Evolutionary conservation across 352 stramenopile genomes (phyloP), one percentile per base, ranked within the genome.

Genomic region (Peronospora belbahrii): DNA sequence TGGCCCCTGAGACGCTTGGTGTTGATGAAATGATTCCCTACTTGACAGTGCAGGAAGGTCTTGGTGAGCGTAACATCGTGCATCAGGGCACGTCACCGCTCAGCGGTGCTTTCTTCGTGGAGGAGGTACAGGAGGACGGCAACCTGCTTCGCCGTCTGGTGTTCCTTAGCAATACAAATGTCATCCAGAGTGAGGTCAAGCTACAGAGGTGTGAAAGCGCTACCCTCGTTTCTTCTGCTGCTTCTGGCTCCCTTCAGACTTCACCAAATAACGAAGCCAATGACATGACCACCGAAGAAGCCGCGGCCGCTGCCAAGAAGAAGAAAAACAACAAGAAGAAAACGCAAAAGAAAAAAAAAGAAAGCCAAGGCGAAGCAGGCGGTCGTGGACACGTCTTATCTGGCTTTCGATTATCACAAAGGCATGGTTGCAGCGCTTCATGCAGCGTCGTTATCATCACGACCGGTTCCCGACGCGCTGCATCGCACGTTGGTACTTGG

Each of bases 371-470:
- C 46, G 0, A 65, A 52, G n/a, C 41, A 47, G 15, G 41, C 48
- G 1, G 50, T 46, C 8, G 64, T 91, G 18, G 76, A 89, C 42
- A 59, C 62, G 15, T 70, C 57, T 0, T 88, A 80, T 42, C 40
- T 93, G 34, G 65, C 65, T 0, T 91, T 89, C 19, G 74, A 85
- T 14, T 91, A 90, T 50, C 81, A 93, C 48, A 80, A 74, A 39
- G 78, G 73, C 30, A 88, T 93, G 65, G 50, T 85, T 9, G 74
- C 70, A 13, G 66, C 66, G 17, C 55, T 88, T 49, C 68, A 82
- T 19, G 66, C 67, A 6, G 45, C 49, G 11, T 74, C 57, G 28
- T 45, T 72, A 19, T 55, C 56, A 22, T 41, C 35, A 8, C 47
- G 56, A 15, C 41, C 47, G 11, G n/a, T 41, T 25, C 11, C 42